These are phyloP conservation scores for Calocera viscosa DNA, from an alignment of 768 basidiomycete species.

Conservation along the genomic window DNA sequence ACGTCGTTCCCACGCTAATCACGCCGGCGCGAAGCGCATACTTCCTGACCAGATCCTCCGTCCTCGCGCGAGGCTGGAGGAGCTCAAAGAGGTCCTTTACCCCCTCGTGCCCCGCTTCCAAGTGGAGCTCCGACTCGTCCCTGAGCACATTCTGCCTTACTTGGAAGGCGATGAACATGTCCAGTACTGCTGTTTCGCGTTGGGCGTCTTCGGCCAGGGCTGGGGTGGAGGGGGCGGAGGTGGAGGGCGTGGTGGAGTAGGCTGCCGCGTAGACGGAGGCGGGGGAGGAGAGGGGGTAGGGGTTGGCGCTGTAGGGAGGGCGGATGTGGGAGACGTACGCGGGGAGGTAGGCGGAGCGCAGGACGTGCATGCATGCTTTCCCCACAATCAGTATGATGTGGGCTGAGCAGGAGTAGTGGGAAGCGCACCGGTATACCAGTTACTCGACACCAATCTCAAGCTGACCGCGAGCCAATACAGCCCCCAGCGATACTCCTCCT, in stretches of 20 bases:
- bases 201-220: slow-evolving; percentile 31
- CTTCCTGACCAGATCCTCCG: slow-evolving; percentile 57
- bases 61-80: slow-evolving; percentile 53
- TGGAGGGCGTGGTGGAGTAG: slow-evolving; percentile 9
- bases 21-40: slow-evolving; percentile 34
- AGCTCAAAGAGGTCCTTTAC: slow-evolving; percentile 73
- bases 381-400: slow-evolving; percentile 2
- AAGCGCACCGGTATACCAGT: slow-evolving; percentile 53
- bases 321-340: slow-evolving; percentile 51
- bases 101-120: slow-evolving; percentile 39
- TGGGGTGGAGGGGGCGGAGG: slow-evolving; percentile 15
- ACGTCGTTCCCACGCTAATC: slow-evolving; percentile 17
- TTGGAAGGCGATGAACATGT: slow-evolving; percentile 68
- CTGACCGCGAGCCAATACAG: slow-evolving; percentile 56
- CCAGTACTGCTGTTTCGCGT: slow-evolving; percentile 62
- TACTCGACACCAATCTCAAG: slow-evolving; percentile 52
- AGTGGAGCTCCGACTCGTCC: slow-evolving; percentile 62
- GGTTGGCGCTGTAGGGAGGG: slow-evolving; percentile 61
- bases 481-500: slow-evolving; percentile 41
- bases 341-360: slow-evolving; percentile 61
- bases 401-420: neutral
- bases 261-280: slow-evolving; percentile 25
- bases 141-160: slow-evolving; percentile 66
- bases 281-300: slow-evolving; percentile 43
- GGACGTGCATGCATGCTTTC: slow-evolving; percentile 65